Evolutionary conservation across 495 filamentous ascomycete species (phyloP), one percentile per base, ranked within the genome.

Genomic region (Cercophora sp.): DNA sequence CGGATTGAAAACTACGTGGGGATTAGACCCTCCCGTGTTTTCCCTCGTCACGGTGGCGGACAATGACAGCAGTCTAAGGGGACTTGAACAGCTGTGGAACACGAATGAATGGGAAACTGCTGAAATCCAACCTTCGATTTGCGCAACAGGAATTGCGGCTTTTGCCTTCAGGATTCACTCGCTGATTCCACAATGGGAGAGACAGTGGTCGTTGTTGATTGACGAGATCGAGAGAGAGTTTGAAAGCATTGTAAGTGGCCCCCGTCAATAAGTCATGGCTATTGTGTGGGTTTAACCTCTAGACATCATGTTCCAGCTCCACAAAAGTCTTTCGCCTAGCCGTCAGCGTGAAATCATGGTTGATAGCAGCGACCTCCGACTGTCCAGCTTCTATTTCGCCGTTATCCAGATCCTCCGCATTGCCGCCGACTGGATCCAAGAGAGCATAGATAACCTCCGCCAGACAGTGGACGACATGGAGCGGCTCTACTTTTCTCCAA

Each of bases 91-190:
- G 8, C 39, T 24, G 39, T 42, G 16, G 5, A 20, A 8, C 6
- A 48, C 10, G 16, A 13, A 35, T 23, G 29, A 34, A 15, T 48
- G 45, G 45, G 27, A 19, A 32, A 13, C 27, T n/a, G 27, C 29
- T 31, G 29, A 13, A 8, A 48, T 48, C 20, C 45, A 15, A 8
- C 45, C 45, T 3, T 48, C 27, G 8, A 27, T 36, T 18, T 4
- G 29, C 5, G 29, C 27, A 20, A 48, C 45, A 1, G 45, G 45
- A 3, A 13, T 24, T 27, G 45, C 45, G 15, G 45, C 45, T 8
- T 48, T 48, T 36, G 45, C 45, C 24, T 48, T 48, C 31, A 35
- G 45, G 11, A 48, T 48, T 24, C 31, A n/a, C 5, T 48, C 45
- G 2, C 9, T 48, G 6, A 27, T 48, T 27, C 31, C 45, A 23